Evolutionary conservation across 192 early-diverging fungal genomes (phyloP).

Genomic region (Rhizophagus clarus): DNA sequence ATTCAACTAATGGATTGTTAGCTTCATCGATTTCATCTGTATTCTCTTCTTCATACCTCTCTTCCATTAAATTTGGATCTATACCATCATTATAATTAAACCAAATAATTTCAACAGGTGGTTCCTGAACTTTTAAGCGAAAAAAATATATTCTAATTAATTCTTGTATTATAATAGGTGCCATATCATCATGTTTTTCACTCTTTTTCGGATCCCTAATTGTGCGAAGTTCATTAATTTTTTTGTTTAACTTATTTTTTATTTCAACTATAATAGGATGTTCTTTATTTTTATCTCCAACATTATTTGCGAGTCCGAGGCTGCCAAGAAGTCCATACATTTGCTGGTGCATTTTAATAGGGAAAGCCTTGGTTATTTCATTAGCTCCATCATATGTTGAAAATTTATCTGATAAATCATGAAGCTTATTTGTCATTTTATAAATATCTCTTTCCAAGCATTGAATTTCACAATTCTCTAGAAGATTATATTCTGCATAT

Average conservation of each 20-base stretch:
- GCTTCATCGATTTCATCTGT: no score
- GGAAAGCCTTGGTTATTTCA: not conserved
- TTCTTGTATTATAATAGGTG: not conserved
- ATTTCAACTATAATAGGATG: not conserved
- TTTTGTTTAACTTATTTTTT: not conserved
- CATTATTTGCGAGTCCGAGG: not conserved
- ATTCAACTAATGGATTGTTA: not conserved
- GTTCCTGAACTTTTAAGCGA: not conserved
- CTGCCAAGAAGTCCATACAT: constrained; percentile 2
- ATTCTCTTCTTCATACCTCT: not conserved
- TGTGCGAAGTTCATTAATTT: not conserved
- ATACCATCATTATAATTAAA: not conserved
- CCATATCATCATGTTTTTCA: not conserved
- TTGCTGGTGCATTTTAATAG: constrained; percentile 21
- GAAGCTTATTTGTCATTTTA: not conserved
- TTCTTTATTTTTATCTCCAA: not conserved
- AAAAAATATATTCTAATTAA: not conserved
- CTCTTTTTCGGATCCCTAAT: not conserved
- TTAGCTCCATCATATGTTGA: not conserved
- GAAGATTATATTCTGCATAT: no score
- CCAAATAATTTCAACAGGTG: not conserved
- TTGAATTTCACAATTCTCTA: not conserved
- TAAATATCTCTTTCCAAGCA: not conserved
- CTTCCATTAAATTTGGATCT: not conserved
- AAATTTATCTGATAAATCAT: not conserved